phyloP scores from a whole-genome alignment of 495 filamentous ascomycete species.

The Neurospora sp. region DNA sequence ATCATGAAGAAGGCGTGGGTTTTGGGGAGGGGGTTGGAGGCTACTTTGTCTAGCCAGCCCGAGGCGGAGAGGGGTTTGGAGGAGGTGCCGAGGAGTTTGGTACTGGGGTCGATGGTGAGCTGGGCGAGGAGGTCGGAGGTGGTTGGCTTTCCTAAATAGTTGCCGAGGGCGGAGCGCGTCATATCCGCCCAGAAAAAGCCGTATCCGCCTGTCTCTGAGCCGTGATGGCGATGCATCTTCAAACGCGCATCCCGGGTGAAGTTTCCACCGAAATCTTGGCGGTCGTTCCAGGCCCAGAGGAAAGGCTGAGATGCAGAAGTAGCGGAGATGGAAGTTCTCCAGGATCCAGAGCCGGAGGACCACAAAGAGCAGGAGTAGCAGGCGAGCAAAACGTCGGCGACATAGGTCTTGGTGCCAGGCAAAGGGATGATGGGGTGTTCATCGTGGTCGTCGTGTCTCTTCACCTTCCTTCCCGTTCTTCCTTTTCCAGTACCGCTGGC shows the following conservation, averaged over 20 bases:
- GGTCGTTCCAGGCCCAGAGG: slow-evolving; percentile 24
- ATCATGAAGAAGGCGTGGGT: slow-evolving; percentile 15
- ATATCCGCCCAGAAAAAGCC: slow-evolving; percentile 17
- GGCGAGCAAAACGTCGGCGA: slow-evolving; percentile 7
- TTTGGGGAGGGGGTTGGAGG: slow-evolving; percentile 4
- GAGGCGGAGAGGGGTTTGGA: slow-evolving; percentile 4
- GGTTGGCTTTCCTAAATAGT: background rate
- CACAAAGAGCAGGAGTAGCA: slow-evolving; percentile 14
- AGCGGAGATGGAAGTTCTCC: slow-evolving; percentile 1
- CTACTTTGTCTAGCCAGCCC: slow-evolving; percentile 3
- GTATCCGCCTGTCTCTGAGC: slow-evolving; percentile 6
- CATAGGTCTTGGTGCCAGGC: background rate
- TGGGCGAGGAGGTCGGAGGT: background rate
- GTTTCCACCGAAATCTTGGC: slow-evolving; percentile 9
- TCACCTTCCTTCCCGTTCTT: background rate
- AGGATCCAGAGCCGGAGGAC: slow-evolving; percentile 3
- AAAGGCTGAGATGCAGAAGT: slow-evolving; percentile 14
- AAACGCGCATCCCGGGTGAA: slow-evolving; percentile 8
- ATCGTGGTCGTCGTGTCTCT: slow-evolving; percentile 3
- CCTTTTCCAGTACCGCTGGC: background rate
- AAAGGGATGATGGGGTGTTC: slow-evolving; percentile 1
- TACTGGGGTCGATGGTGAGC: background rate
- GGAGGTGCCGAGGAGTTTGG: slow-evolving; percentile 1
- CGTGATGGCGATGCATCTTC: slow-evolving; percentile 15
- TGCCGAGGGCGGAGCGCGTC: background rate